Evolutionary conservation across 2,329 filamentous ascomycete genomes (phyloP).

Genomic region (Onygena corvina): DNA sequence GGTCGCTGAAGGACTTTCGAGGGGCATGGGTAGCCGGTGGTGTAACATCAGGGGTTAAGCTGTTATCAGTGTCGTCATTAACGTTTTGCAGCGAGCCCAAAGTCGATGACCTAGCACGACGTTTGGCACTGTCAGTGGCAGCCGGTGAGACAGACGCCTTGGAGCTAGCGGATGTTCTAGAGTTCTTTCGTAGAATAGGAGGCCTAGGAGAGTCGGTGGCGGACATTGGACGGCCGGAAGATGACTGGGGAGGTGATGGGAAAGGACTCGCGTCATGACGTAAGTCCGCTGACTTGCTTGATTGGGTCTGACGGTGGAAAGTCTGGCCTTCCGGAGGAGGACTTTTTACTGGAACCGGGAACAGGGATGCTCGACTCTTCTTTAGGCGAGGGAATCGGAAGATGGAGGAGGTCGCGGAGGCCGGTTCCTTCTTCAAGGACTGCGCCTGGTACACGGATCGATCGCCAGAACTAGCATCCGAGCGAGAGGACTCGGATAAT

Average conservation of each 20-base stretch:
- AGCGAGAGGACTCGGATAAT: slow-evolving; percentile 76
- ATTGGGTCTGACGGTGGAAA: slow-evolving; percentile 14
- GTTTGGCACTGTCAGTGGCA: slow-evolving; percentile 44
- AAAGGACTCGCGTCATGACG: slow-evolving; percentile 27
- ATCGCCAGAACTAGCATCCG: slow-evolving; percentile 69
- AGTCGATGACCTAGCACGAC: slow-evolving; percentile 72
- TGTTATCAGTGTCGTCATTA: slow-evolving; percentile 49
- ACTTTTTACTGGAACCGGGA: slow-evolving; percentile 74
- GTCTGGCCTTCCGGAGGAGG: slow-evolving; percentile 32
- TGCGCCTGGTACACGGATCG: slow-evolving; percentile 47
- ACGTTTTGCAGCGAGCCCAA: slow-evolving; percentile 67
- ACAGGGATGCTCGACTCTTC: slow-evolving; percentile 64
- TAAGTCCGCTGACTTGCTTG: slow-evolving; percentile 19
- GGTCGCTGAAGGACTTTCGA: slow-evolving; percentile 81
- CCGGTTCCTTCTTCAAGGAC: slow-evolving; percentile 50
- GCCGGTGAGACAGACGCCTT: slow-evolving; percentile 44
- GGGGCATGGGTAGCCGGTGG: slow-evolving; percentile 63
- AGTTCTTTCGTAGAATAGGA: slow-evolving; percentile 47
- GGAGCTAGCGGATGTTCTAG: slow-evolving; percentile 55
- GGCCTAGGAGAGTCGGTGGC: slow-evolving; percentile 34
- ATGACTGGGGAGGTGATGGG: slow-evolving; percentile 42
- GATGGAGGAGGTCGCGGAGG: slow-evolving; percentile 56
- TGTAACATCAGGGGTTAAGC: not conserved
- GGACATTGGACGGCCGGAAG: slow-evolving; percentile 39
- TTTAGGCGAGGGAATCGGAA: slow-evolving; percentile 69